Evolutionary conservation across 192 early-diverging fungal genomes (phyloP), one percentile per base, ranked within the genome.

Genomic region (Rhizoclosmatium globosum): DNA sequence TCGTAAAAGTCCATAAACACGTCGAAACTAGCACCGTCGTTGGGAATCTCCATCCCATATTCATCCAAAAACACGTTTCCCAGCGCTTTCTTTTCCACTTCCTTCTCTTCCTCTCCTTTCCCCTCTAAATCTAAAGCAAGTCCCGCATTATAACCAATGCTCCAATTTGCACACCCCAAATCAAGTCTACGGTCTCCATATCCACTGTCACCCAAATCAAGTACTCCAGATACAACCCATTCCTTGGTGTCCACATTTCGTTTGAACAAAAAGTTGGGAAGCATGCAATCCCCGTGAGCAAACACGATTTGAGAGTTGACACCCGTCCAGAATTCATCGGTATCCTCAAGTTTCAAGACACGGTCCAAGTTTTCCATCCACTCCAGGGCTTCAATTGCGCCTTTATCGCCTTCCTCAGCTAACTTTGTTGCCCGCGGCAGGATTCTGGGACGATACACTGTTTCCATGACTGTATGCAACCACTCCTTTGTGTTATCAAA

Each of bases 1-100:
- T 67, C 65, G 21, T 67, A 67, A 4, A 46, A 15, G 21, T 67
- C 65, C 65, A 13, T 39, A 44, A 67, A 67, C 21, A 67, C 39
- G 3, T 13, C 23, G 38, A 7, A 4, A 3, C 9, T 42, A 43
- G 3, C 41, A 7, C 39, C 61, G 11, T 64, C 61, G 9, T 64
- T 64, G n/a, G n/a, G n/a, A n/a, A n/a, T 62, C 6, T 67, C 65
- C 3, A 67, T 67, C 3, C 43, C 65, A 44, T 67, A 67, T 39
- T 15, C 65, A 3, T 67, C 7, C 65, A 41, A 31, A 15, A 67
- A 15, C 11, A 15, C 15, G 38, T 4, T 43, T 3, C 43, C 13
- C 21, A 38, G 44, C 65, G 42, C 42, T 42, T 62, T 62, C 15
- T 50, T 50, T 15, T 4, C 61, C 61, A 21, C 61, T 13, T 3